These are phyloP conservation scores for Apiospora malaysiana DNA, from an alignment of 2,329 filamentous ascomycete species.

Conservation along the genomic window DNA sequence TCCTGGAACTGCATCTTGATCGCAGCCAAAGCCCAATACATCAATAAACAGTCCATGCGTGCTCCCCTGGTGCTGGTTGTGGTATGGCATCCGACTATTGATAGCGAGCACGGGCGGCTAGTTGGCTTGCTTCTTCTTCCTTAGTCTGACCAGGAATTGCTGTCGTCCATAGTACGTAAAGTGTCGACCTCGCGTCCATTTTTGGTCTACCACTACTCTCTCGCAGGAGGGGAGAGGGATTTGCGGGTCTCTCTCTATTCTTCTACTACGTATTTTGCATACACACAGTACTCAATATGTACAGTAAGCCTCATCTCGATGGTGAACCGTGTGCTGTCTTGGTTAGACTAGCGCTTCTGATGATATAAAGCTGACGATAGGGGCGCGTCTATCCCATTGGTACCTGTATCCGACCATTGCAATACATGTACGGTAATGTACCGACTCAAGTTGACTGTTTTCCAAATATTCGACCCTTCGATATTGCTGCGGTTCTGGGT, in stretches of 20 bases:
- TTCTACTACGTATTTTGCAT: not conserved
- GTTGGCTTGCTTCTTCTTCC: not conserved
- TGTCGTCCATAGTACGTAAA: constrained; percentile 8
- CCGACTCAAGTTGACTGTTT: not conserved
- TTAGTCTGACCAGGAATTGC: not conserved
- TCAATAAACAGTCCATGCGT: not conserved
- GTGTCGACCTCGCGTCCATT: not conserved
- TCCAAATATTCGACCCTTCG: not conserved
- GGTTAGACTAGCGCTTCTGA: not conserved
- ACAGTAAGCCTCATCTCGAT: constrained; percentile 10
- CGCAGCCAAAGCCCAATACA: not conserved
- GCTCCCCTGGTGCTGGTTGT: not conserved
- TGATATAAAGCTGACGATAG: constrained; percentile 8
- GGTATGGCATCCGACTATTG: constrained; percentile 4
- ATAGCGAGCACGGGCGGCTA: not conserved
- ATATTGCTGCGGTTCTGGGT: not conserved
- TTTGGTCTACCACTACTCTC: constrained; percentile 2
- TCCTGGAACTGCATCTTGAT: not conserved
- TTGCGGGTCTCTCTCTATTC: not conserved
- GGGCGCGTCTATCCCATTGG: not conserved
- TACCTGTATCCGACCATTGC: not conserved
- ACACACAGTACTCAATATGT: not conserved
- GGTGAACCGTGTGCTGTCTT: not conserved
- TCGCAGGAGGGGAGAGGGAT: not conserved
- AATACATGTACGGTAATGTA: not conserved